phyloP scores from a whole-genome alignment of 2,329 filamentous ascomycete genomes.

The Botryotinia convoluta region DNA sequence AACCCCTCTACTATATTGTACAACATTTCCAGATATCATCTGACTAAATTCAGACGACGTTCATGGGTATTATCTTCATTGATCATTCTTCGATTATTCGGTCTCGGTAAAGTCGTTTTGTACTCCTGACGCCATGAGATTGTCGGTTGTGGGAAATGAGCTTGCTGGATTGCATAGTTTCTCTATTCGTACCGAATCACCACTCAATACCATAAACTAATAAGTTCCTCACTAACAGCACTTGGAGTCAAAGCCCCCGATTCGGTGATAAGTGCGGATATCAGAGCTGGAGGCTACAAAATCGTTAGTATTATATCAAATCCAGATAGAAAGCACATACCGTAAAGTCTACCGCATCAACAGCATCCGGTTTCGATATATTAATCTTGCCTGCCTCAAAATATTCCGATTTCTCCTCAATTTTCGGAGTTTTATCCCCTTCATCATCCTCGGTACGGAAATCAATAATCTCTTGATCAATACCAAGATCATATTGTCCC shows the following conservation, averaged over 20 bases:
- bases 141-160: neutral
- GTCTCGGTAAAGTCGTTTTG: neutral
- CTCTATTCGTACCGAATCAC: neutral
- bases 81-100: neutral
- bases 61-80: conserved; percentile 5
- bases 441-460: conserved; percentile 59
- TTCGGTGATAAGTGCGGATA: conserved; percentile 74
- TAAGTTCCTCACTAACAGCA: conserved; percentile 68
- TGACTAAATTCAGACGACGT: neutral
- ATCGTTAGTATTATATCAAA: conserved; percentile 31
- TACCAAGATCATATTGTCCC: conserved; percentile 75
- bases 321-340: conserved; percentile 43
- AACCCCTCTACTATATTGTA: neutral
- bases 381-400: conserved; percentile 27
- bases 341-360: conserved; percentile 66
- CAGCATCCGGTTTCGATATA: conserved; percentile 33
- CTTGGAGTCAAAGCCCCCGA: conserved; percentile 68
- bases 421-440: conserved; percentile 27
- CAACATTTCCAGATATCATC: neutral
- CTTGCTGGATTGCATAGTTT: neutral
- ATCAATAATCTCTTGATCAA: conserved; percentile 74
- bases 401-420: conserved; percentile 31
- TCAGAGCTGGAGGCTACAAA: conserved; percentile 60
- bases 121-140: conserved; percentile 9
- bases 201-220: conserved; percentile 42